Conservation (phyloP, 345 rosid genomes). For the Eutrema japonicum region DNA sequence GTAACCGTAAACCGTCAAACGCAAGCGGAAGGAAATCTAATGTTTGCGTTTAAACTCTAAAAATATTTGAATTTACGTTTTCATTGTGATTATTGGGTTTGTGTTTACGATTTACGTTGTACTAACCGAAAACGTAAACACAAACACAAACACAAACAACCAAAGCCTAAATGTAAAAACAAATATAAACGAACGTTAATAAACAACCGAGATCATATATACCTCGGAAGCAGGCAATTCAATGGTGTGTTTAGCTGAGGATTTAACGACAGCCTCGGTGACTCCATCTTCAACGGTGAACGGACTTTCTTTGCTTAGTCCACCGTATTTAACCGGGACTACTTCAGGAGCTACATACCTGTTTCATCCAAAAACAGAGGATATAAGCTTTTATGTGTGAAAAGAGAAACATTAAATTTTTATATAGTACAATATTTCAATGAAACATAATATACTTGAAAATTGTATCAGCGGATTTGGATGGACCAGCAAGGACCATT, state of each 20-base stretch:
- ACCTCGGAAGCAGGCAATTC: conserved; percentile 50
- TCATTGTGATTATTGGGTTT: too few relatives aligned
- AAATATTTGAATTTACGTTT: too few relatives aligned
- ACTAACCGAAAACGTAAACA: too few relatives aligned
- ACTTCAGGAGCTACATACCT: conserved; percentile 47
- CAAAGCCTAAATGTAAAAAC: too few relatives aligned
- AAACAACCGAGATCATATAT: neutral
- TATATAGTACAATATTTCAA: too few relatives aligned
- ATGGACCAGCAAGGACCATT: conserved; percentile 80
- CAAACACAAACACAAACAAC: too few relatives aligned
- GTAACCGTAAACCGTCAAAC: too few relatives aligned
- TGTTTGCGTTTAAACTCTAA: too few relatives aligned
- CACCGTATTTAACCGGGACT: conserved; percentile 49
- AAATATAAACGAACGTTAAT: neutral
- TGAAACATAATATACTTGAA: conserved; percentile 64
- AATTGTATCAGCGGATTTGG: conserved; percentile 75
- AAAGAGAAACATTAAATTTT: conserved; percentile 7
- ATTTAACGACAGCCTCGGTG: conserved; percentile 42
- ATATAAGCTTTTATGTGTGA: conserved; percentile 2
- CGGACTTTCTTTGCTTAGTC: conserved; percentile 46
- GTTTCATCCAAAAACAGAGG: conserved; percentile 16
- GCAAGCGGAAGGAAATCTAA: too few relatives aligned
- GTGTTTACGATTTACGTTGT: too few relatives aligned
- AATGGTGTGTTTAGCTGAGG: conserved; percentile 40
- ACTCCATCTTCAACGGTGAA: conserved; percentile 37